Conservation (phyloP, 148 eudicot species). For the Beta vulgaris region DNA sequence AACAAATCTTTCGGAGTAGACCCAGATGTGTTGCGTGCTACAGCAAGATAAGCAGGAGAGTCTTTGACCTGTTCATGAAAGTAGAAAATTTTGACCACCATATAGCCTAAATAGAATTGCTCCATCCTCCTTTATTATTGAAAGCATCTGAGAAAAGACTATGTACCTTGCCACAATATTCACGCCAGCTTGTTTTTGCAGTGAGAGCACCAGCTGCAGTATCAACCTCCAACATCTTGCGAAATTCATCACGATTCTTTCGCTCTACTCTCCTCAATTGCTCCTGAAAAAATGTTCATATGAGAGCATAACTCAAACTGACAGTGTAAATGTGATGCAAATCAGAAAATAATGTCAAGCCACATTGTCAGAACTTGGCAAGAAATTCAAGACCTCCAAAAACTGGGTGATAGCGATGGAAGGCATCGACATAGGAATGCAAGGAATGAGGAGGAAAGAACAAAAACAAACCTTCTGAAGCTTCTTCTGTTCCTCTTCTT, state of each 20-base stretch:
- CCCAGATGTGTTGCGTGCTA: slow-evolving; percentile 78
- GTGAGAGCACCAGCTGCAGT: slow-evolving; percentile 58
- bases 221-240: slow-evolving; percentile 83
- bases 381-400: background rate
- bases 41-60: slow-evolving; percentile 68
- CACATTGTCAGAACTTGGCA: background rate
- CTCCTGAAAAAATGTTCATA: slow-evolving; percentile 43
- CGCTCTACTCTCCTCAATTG: slow-evolving; percentile 77
- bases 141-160: background rate
- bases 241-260: slow-evolving; percentile 87
- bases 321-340: background rate
- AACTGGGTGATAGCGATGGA: background rate
- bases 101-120: background rate
- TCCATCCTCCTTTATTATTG: background rate
- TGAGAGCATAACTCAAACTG: slow-evolving; percentile 9
- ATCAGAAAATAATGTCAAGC: background rate
- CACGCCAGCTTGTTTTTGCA: slow-evolving; percentile 88
- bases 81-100: slow-evolving; percentile 1
- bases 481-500: slow-evolving; percentile 87
- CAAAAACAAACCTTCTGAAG: slow-evolving; percentile 56
- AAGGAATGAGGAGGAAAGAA: background rate
- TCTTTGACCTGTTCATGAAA: slow-evolving; percentile 63
- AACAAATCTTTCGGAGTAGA: slow-evolving; percentile 93
- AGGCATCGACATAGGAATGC: background rate
- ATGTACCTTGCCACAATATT: slow-evolving; percentile 70